Percentiles rank a stretch among this genome's conserved stretches.
phyloP scores from a whole-genome alignment of 352 stramenopile genomes.

The Pilasporangium apinafurcum region DNA sequence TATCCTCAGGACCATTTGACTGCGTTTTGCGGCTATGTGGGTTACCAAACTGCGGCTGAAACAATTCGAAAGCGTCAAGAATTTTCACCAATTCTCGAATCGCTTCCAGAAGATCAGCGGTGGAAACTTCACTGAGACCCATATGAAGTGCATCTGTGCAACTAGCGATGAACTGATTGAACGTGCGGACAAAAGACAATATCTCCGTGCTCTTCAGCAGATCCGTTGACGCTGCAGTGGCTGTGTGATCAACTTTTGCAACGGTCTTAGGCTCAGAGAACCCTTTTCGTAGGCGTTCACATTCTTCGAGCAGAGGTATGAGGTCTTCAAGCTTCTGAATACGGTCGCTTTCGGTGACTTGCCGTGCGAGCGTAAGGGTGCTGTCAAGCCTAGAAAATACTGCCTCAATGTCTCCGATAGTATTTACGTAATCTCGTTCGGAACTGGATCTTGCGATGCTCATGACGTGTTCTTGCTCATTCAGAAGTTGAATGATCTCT shows the following conservation, averaged over 20 bases:
- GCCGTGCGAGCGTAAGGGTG: not conserved
- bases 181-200: slow-evolving; percentile 10
- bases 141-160: slow-evolving; percentile 17
- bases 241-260: not conserved
- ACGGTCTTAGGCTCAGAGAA: not conserved
- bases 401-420: not conserved
- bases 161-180: slow-evolving; percentile 11
- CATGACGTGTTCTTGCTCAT: slow-evolving; percentile 1
- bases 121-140: not conserved
- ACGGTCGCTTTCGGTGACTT: not conserved
- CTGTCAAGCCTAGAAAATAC: not conserved
- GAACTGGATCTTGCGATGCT: not conserved
- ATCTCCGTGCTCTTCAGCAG: slow-evolving; percentile 16
- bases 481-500: not conserved
- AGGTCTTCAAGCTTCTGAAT: slow-evolving; percentile 3
- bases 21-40: too few relatives aligned
- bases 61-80: slow-evolving; percentile 22
- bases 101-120: slow-evolving; percentile 13
- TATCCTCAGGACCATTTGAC: not conserved
- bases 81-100: slow-evolving; percentile 41
- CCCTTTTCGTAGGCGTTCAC: not conserved
- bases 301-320: slow-evolving; percentile 1
- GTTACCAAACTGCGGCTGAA: slow-evolving; percentile 10
- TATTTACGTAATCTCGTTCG: not conserved
- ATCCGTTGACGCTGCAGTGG: not conserved